Conservation (phyloP, 306 rosid genomes). For the Prunus kanzakura region DNA sequence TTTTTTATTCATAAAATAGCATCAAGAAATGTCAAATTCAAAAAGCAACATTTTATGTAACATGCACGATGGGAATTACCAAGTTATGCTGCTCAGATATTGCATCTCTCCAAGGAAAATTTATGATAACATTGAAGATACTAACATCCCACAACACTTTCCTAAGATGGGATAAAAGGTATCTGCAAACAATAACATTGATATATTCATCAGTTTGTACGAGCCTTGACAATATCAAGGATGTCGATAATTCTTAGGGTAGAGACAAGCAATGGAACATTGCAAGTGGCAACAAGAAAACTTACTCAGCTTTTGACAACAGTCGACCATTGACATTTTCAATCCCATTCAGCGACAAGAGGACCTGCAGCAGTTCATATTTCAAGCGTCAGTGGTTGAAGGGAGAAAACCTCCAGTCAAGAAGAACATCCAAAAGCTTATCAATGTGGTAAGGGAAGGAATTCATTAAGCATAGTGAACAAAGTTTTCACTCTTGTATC, state of each 20-base stretch:
- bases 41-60: not conserved
- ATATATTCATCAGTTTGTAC: not conserved
- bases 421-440: conserved; percentile 5
- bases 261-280: not conserved
- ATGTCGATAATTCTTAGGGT: not conserved
- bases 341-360: conserved; percentile 67
- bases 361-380: conserved; percentile 49
- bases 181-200: conserved; percentile 47
- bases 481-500: not conserved
- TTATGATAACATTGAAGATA: conserved; percentile 42
- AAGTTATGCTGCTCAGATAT: conserved; percentile 40
- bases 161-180: conserved; percentile 50
- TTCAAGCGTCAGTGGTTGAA: not conserved
- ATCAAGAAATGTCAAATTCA: not conserved
- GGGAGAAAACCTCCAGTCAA: not conserved
- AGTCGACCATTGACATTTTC: conserved; percentile 56
- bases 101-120: conserved; percentile 60
- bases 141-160: conserved; percentile 75
- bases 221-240: not conserved
- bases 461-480: not conserved
- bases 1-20: not conserved
- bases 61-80: conserved; percentile 43
- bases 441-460: not conserved
- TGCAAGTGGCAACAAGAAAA: conserved; percentile 22
- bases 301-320: conserved; percentile 78